Conservation (phyloP, 106 monocot genomes). For the Dendrobium catenatum region DNA sequence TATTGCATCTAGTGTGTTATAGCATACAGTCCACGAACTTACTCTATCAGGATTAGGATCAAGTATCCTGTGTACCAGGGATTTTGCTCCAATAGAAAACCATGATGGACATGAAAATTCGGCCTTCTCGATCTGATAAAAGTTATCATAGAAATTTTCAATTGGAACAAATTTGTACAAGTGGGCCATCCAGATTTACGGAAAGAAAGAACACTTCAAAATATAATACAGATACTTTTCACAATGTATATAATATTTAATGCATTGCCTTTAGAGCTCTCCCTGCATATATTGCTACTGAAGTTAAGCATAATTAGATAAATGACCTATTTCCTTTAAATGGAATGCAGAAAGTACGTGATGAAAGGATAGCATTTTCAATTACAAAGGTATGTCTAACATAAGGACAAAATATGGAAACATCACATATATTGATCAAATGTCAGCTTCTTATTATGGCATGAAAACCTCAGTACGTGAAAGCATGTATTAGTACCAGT, state of each 20-base stretch:
- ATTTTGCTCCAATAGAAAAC: conserved; percentile 74
- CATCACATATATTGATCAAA: not conserved
- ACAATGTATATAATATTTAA: not conserved
- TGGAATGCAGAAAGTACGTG: not conserved
- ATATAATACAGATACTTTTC: not conserved
- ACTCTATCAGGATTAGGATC: conserved; percentile 80
- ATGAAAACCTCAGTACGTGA: not conserved
- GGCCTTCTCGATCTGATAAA: conserved; percentile 67
- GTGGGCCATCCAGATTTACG: not conserved
- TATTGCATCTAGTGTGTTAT: not conserved
- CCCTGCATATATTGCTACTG: not conserved
- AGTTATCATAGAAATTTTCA: conserved; percentile 3
- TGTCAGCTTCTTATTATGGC: not conserved
- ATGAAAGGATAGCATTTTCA: not conserved
- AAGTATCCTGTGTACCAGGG: conserved; percentile 56
- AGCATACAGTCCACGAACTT: conserved; percentile 16
- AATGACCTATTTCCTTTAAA: not conserved
- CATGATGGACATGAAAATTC: conserved; percentile 76
- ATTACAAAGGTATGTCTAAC: not conserved
- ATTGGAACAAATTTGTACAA: not conserved
- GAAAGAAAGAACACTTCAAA: not conserved
- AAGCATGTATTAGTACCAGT: not conserved
- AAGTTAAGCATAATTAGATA: not conserved
- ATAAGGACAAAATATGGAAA: not conserved
- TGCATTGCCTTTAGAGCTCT: not conserved